Evolutionary conservation across 148 eudicot genomes (phyloP), one percentile per base, ranked within the genome.

Genomic region (Persicaria tinctoria): DNA sequence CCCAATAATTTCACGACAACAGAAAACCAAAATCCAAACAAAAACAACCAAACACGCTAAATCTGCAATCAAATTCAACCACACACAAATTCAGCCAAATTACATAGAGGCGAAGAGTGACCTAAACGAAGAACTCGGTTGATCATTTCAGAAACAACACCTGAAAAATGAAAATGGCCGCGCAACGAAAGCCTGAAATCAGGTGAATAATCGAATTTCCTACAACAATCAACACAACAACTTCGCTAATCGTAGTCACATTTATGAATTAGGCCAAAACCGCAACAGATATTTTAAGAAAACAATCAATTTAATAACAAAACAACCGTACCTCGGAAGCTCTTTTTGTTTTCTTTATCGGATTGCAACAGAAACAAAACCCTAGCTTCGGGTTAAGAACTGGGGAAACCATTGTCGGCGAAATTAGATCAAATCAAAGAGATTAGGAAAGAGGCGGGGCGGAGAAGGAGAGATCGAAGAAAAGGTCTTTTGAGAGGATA

Each of bases 261-360:
- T 70, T 66, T 62, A 80, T 75, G 57, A 69, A 71, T 55, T 53
- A 32, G 49, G 20, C 44, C 16, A 12, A 48, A 64, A 63, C 4
- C 53, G 14, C 5, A 18, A 11, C 20, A 59, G 45, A 13, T 32
- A 27, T 16, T 53, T 51, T 11, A 12, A 60, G 9, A 48, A 18
- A 72, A 51, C 18, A 17, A 32, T 41, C 8, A 72, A 73, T 46
- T 60, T 1, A 32, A 38, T n/a, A 60, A 8, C 14, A 74, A 73
- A 68, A 74, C 46, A 73, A 78, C 41, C 80, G 63, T 73, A 82
- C 87, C 83, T 72, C 9, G 13, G 69, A 59, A 76, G 74, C 49
- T 41, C 55, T 9, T 73, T 9, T 72, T 10, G 54, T 70, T 71
- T n/a, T 49, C 18, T 8, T 46, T 53, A 38, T 2, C 11, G 68